phyloP scores from a whole-genome alignment of 768 basidiomycete genomes.

The Strobilomyces echinocephalus region DNA sequence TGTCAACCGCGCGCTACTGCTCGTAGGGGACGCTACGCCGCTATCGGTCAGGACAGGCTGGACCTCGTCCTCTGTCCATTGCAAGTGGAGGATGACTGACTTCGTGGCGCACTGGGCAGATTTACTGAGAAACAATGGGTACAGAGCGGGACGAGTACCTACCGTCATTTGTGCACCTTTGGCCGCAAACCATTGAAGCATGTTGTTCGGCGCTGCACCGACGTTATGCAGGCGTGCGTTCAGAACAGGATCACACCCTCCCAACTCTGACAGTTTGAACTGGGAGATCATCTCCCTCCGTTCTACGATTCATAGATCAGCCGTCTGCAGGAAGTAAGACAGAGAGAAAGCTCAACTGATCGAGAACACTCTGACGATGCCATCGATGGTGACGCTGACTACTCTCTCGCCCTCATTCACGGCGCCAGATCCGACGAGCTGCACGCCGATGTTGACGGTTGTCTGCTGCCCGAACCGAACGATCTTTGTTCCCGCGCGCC shows the following conservation, averaged over 20 bases:
- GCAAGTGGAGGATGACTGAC: constrained; percentile 76
- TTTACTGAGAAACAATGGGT: background rate
- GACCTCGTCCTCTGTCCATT: constrained; percentile 73
- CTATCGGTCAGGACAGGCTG: constrained; percentile 15
- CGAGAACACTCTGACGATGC: constrained; percentile 84
- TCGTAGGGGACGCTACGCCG: constrained; percentile 24
- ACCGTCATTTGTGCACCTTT: constrained; percentile 90
- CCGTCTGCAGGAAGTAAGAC: background rate
- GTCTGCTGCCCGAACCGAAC: constrained; percentile 92
- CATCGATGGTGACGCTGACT: constrained; percentile 90
- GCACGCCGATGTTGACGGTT: constrained; percentile 86
- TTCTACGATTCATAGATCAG: constrained; percentile 28
- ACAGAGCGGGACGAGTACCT: constrained; percentile 19
- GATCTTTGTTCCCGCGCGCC: constrained; percentile 84
- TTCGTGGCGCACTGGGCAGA: constrained; percentile 77
- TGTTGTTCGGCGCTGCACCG: constrained; percentile 77
- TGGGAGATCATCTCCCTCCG: constrained; percentile 89
- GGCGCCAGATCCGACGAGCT: constrained; percentile 57
- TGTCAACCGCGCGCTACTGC: constrained; percentile 20
- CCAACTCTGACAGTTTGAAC: constrained; percentile 80
- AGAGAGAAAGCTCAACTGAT: constrained; percentile 56
- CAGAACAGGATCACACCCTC: constrained; percentile 59
- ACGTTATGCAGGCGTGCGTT: constrained; percentile 70
- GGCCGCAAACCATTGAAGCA: constrained; percentile 93
- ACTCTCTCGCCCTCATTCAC: constrained; percentile 69